Base-by-base conservation (phyloP, 371 early-diverging fungal species). In the Mortierella sp. region DNA sequence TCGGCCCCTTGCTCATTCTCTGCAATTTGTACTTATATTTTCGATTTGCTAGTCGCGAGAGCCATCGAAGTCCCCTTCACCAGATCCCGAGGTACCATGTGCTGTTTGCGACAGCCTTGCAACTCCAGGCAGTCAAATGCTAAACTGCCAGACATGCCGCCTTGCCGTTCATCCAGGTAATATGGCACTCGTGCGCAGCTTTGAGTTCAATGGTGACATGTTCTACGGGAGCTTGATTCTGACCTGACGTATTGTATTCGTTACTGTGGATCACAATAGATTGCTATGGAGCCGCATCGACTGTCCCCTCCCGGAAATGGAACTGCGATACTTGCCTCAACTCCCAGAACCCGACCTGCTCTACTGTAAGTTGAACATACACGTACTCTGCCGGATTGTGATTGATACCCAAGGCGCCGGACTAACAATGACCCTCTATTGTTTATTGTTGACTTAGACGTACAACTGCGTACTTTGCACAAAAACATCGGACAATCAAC, bases 381-480 rank as follows among this genome's bases (percentile, higher is more conserved):
- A 11, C 14, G 9, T 10, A 11, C 9, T 31, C 29, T 34, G 8
- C 19, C 16, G 26, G 4, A 45, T 31, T 34, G n/a, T 66, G 11
- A 24, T 44, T 45, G 31, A 19, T 16, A 44, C 40, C 22, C n/a
- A 40, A 22, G 22, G 22, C 7, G 34, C 6, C 5, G 13, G 40
- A 45, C 50, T 34, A 24, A 45, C 37, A 6, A 24, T 24, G 14
- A 5, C 8, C 0, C 8, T 65, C 3, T 29, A 7, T 24, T 26
- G 0, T 22, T 37, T 31, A 41, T 31, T 22, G 22, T 7, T 2
- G 16, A 70, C 29, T 22, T 70, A 90, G 90, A 80, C 85, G 22
- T 93, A 93, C 74, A 76, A 86, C 53, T 95, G 95, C 73, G 85
- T 92, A 1, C 69, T 94, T 8, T 95, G 95, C 69, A 77, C 83